These are phyloP conservation scores for Drechslerella coelobrocha DNA, from an alignment of 2,329 filamentous ascomycete genomes.

Conservation along the genomic window DNA sequence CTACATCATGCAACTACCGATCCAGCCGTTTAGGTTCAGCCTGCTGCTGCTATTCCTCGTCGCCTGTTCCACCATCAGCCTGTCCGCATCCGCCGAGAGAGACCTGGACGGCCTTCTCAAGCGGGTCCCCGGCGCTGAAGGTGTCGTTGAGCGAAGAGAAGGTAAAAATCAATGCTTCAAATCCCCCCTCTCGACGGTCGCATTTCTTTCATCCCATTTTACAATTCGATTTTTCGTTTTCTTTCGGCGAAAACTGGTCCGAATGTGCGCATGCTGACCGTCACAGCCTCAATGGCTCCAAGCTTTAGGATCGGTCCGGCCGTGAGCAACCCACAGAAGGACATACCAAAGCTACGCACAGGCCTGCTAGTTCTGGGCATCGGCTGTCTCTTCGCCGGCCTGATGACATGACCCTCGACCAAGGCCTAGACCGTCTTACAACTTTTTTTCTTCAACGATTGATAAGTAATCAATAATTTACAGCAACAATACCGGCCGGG, in stretches of 20 bases:
- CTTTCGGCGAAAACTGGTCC: too few relatives aligned
- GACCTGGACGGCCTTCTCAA: constrained; percentile 37
- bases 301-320: constrained; percentile 44
- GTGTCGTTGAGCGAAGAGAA: constrained; percentile 38
- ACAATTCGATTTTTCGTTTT: too few relatives aligned
- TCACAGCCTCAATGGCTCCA: constrained; percentile 38
- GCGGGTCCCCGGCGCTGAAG: constrained; percentile 34
- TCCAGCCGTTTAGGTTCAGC: constrained; percentile 32
- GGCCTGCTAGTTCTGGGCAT: constrained; percentile 38
- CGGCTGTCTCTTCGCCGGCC: constrained; percentile 42
- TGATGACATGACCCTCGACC: constrained; percentile 35
- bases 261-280: too few relatives aligned
- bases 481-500: too few relatives aligned
- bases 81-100: constrained; percentile 32
- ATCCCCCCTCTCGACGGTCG: background rate
- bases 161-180: constrained; percentile 4
- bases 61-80: constrained; percentile 31
- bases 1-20: constrained; percentile 42
- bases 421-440: too few relatives aligned
- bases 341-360: constrained; percentile 46
- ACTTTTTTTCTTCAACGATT: too few relatives aligned
- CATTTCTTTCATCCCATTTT: too few relatives aligned
- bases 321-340: constrained; percentile 37
- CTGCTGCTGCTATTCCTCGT: constrained; percentile 35
- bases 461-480: too few relatives aligned